Evolutionary conservation across 306 rosid species (phyloP).

Genomic region (Quercus mongolica): DNA sequence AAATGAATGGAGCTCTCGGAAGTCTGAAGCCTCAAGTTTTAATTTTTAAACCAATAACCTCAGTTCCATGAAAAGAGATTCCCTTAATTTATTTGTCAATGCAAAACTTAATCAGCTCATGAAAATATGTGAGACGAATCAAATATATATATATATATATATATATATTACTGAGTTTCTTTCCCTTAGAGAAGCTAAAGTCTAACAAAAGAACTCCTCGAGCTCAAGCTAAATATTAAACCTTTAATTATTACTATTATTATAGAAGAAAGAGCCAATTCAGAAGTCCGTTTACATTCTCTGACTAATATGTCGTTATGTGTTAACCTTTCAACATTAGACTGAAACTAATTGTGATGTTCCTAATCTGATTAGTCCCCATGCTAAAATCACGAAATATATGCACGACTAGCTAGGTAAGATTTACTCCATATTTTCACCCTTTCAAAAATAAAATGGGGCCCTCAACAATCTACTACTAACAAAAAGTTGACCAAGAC

Average conservation of each 20-base stretch:
- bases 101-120: not conserved
- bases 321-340: not conserved
- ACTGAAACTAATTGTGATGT: not conserved
- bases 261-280: not conserved
- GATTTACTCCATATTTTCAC: too few species aligned
- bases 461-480: constrained; percentile 30
- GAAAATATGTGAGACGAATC: not conserved
- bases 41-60: too few species aligned
- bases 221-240: not conserved
- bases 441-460: not conserved
- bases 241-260: not conserved
- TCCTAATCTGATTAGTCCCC: not conserved
- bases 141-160: not conserved
- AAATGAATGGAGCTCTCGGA: not conserved
- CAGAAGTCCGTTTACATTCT: not conserved
- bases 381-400: not conserved
- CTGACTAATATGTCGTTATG: not conserved
- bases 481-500: constrained; percentile 41
- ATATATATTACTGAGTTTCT: not conserved
- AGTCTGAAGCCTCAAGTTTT: too few species aligned
- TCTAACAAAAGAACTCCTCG: not conserved
- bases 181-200: not conserved
- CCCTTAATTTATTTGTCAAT: not conserved
- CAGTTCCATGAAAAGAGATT: too few species aligned
- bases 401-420: too few species aligned